Base-by-base conservation (phyloP, 1,139 yeast genomes). In the Trichomonascaceae sp. region DNA sequence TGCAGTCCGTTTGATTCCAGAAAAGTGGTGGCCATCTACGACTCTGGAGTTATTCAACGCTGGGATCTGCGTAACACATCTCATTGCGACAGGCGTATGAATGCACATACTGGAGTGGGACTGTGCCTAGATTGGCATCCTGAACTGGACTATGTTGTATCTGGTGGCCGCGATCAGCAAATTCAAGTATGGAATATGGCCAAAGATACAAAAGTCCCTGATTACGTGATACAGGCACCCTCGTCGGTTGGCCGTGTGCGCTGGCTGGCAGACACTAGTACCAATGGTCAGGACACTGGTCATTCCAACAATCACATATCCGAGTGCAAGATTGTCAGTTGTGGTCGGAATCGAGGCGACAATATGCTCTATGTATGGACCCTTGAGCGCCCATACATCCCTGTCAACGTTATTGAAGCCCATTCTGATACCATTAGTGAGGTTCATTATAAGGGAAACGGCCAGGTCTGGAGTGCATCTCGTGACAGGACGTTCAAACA, bases 91-190 rank as follows among this genome's bases (percentile, higher is more conserved):
- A 63, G 75, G 32, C 74, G 79, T 40, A 69, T 92, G 56, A 82
- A 79, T 47, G 92, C 94, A 3, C 98, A 89, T 53, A 71, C 89
- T 1, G 94, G 94, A 0, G 93, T 94, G 1, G 97, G 94, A 0
- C 62, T 87, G 15, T 74, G 93, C 1, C 57, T 89, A 6, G 85
- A 82, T 49, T 85, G 94, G 74, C 95, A 87, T 50, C 93, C 93
- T 0, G 78, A 75, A 32, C 59, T 69, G 28, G 94, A 85, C 43
- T 81, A 76, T 47, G 71, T 89, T 13, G 76, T 78, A 2, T 82
- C 95, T 9, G 97, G 97, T 14, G 98, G 98, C 8, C 65, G 96
- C 46, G 99, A 89, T 56, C 81, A 74, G 42, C 77, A 76, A 43
- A 65, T 82, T 29, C 84, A 82, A 43, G 71, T 81, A 1, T 84